Evolutionary conservation across 176 grass and related monocot species (phyloP), one percentile per base, ranked within the genome.

Genomic region (Oryza brachyantha): DNA sequence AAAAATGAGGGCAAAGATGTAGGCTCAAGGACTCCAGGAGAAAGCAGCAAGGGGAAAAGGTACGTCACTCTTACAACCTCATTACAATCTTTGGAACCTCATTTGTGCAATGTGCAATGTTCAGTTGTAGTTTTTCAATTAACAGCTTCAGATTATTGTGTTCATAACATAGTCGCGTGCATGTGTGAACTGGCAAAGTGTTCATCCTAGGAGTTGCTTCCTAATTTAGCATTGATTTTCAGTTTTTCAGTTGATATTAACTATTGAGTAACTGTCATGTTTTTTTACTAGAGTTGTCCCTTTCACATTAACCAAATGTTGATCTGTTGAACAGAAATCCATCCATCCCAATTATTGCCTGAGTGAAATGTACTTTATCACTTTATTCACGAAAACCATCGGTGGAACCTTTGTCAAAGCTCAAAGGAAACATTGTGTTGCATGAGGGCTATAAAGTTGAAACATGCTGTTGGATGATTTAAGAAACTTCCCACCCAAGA

Each of bases 1-100:
- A 93, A 85, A 72, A 88, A 64, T 67, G 90, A 93, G 61, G 68
- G 43, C 8, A 88, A 86, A 52, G 88, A 93, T 64, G 11, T 42
- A 29, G 63, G 27, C 63, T 28, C 63, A 83, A 90, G 83, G 75
- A 69, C 85, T 73, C 16, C 77, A n/a, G 59, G 64, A 68, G 78
- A 68, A 62, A 73, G 73, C 38, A 64, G 78, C 48, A 90, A 11
- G 24, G 85, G 83, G 27, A 94, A 91, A 74, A 94, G 88, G 92
- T 94, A 74, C 21, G 45, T 0, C 26, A 36, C 13, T 63, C 26
- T 42, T 43, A 61, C 27, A 3, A 46, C 27, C 7, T 63, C 14
- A 16, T 31, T 21, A 59, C 46, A 79, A 29, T 69, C 22, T 71
- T 11, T 71, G 10, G 17, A 62, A 13, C 10, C 12, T 81, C 22